Conservation (phyloP, 768 basidiomycete species). For the Neoboletus magnificus region DNA sequence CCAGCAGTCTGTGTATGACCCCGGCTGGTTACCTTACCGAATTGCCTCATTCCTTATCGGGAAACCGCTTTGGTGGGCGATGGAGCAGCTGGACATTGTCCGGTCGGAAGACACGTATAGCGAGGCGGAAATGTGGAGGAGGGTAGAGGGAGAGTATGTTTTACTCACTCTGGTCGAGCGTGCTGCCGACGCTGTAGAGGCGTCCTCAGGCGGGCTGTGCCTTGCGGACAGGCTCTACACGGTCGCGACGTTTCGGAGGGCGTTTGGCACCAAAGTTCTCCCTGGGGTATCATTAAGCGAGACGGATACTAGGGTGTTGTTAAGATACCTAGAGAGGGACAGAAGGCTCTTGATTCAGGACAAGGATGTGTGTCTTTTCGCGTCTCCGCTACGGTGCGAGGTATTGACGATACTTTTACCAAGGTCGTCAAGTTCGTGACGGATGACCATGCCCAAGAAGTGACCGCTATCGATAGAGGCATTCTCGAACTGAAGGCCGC, state of each 20-base stretch:
- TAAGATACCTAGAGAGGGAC: constrained; percentile 82
- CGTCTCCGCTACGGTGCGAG: neutral
- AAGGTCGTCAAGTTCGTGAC: constrained; percentile 81
- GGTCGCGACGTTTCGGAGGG: constrained; percentile 53
- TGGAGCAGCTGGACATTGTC: constrained; percentile 73
- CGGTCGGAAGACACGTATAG: constrained; percentile 53
- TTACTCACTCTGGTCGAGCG: constrained; percentile 59
- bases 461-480: constrained; percentile 80
- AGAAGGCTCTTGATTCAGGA: constrained; percentile 58
- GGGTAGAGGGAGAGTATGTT: constrained; percentile 72
- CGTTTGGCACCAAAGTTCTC: constrained; percentile 48
- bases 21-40: constrained; percentile 66
- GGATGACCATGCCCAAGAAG: constrained; percentile 36
- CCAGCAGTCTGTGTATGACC: constrained; percentile 60
- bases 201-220: constrained; percentile 40
- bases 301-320: constrained; percentile 61
- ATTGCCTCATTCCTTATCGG: constrained; percentile 70
- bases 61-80: constrained; percentile 83
- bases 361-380: constrained; percentile 51
- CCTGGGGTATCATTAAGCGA: constrained; percentile 50
- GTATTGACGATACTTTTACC: neutral
- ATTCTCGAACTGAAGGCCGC: constrained; percentile 78
- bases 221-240: constrained; percentile 63
- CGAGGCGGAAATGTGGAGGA: constrained; percentile 48
- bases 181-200: constrained; percentile 57